Base-by-base conservation (phyloP, 306 rosid species). In the Prosopis cineraria region DNA sequence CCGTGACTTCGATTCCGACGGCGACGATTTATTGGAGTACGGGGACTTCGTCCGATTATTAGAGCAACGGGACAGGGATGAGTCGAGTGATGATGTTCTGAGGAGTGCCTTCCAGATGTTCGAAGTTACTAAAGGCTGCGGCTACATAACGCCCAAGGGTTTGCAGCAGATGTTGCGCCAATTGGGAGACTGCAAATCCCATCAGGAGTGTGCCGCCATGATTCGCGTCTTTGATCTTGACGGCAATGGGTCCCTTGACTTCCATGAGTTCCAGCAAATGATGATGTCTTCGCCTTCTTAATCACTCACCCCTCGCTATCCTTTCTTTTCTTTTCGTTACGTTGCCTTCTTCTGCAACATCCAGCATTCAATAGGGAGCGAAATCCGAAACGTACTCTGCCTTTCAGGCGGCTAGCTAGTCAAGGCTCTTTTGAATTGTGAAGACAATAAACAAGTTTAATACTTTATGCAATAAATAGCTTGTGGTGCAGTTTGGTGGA, bases 201-300 rank as follows among this genome's bases (percentile, higher is more conserved):
- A 78, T 7, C 80, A 83, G 2, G 89, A 90, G 27, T 90, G 92
- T 73, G 88, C 55, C 24, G 77, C 80, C 66, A 88, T 88, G 93
- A 88, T 90, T 84, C 55, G 80, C 36, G 79, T 82, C 22, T 90
- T 88, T 37, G 95, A 90, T 73, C 80, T 88, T 8, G 91, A 88
- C 34, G 91, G 89, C 74, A 82, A 90, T 63, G 92, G 92, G 0
- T 83, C 85, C 30, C 82, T 88, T 39, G 90, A 90, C 80, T 88
- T 83, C 48, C 75, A 84, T 44, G 91, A 90, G 70, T 88, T 90
- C 80, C 89, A 41, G 36, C 82, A 60, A 36, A 88, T 88, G 90
- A 88, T 88, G 90, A 81, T 79, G 92, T 67, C 77, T 7, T 65
- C 59, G 0, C 8, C 73, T 55, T 11, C 83, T 29, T 73, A 31